Percentiles rank a stretch among this genome's conserved stretches.
These are phyloP conservation scores for Penicillium griseofulvum DNA, from an alignment of 2,329 filamentous ascomycete species.

Conservation along the genomic window DNA sequence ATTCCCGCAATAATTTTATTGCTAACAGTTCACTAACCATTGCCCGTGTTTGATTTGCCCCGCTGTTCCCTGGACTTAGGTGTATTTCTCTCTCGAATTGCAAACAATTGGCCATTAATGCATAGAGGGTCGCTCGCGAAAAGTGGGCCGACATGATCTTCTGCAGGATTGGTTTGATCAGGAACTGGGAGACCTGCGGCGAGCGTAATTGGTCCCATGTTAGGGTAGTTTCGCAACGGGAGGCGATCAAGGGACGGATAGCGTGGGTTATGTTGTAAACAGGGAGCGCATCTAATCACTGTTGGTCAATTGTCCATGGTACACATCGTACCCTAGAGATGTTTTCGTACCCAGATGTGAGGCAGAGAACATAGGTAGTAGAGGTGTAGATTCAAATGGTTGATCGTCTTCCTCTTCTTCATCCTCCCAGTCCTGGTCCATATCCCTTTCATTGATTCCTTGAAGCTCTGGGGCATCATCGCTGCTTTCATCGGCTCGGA, in stretches of 20 bases:
- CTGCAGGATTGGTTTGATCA: slow-evolving; percentile 92
- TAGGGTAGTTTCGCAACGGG: slow-evolving; percentile 85
- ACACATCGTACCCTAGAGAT: neutral
- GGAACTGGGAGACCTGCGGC: slow-evolving; percentile 93
- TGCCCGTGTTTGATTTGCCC: slow-evolving; percentile 77
- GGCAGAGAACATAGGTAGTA: slow-evolving; percentile 77
- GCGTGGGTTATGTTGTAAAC: slow-evolving; percentile 89
- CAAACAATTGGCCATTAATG: slow-evolving; percentile 86
- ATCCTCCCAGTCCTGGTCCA: slow-evolving; percentile 37
- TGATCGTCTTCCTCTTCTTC: slow-evolving; percentile 41
- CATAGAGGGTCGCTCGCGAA: slow-evolving; percentile 81
- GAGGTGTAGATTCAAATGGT: slow-evolving; percentile 48
- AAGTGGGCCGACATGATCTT: slow-evolving; percentile 81
- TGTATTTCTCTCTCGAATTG: slow-evolving; percentile 89
- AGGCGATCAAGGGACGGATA: slow-evolving; percentile 78
- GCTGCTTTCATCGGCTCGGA: slow-evolving; percentile 9
- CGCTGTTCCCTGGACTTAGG: slow-evolving; percentile 76
- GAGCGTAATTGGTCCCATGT: slow-evolving; percentile 94
- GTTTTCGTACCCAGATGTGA: slow-evolving; percentile 65
- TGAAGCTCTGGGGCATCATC: slow-evolving; percentile 23
- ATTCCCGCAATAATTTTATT: slow-evolving; percentile 86
- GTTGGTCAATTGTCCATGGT: slow-evolving; percentile 1
- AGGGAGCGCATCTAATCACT: slow-evolving; percentile 68
- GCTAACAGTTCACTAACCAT: slow-evolving; percentile 88
- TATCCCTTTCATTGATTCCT: slow-evolving; percentile 41